phyloP scores from a whole-genome alignment of 176 grass and related monocot species.

The Ensete glaucum region DNA sequence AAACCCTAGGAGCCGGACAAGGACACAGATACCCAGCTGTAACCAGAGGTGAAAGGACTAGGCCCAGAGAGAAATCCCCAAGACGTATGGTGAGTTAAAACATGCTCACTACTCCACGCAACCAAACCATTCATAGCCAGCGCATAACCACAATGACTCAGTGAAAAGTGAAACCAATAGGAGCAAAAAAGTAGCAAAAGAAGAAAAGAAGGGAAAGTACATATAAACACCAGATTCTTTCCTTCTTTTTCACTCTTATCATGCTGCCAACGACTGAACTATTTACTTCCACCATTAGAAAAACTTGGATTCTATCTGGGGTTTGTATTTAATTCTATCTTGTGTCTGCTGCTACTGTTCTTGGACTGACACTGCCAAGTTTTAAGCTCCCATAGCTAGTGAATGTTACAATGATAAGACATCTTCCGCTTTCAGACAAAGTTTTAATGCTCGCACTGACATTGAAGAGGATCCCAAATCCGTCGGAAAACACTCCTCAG shows the following conservation, averaged over 20 bases:
- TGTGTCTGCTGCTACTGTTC: too few relatives aligned
- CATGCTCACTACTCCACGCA: slow-evolving; percentile 6
- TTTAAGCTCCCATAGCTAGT: too few relatives aligned
- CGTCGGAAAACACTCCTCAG: background rate
- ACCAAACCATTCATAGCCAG: background rate
- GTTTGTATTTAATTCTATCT: too few relatives aligned
- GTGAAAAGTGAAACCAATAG: slow-evolving; percentile 4
- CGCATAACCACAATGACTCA: slow-evolving; percentile 12
- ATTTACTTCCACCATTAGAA: background rate
- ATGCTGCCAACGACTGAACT: too few relatives aligned
- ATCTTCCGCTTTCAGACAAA: too few relatives aligned
- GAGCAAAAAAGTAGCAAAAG: too few relatives aligned
- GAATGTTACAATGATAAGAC: too few relatives aligned
- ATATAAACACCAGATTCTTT: too few relatives aligned
- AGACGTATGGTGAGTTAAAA: background rate
- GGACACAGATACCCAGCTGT: slow-evolving; percentile 25
- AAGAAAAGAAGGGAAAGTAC: too few relatives aligned
- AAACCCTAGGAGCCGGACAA: slow-evolving; percentile 1
- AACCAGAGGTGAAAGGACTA: slow-evolving; percentile 27
- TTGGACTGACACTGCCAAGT: too few relatives aligned
- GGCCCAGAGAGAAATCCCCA: slow-evolving; percentile 3
- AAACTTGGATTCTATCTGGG: background rate
- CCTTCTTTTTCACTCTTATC: too few relatives aligned
- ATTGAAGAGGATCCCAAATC: background rate
- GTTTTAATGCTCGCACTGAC: background rate